A percentile compares a stretch with the other conserved stretches of the same genome.
phyloP scores from a whole-genome alignment of 208 protist genomes.

The Novymonas esmeraldas region DNA sequence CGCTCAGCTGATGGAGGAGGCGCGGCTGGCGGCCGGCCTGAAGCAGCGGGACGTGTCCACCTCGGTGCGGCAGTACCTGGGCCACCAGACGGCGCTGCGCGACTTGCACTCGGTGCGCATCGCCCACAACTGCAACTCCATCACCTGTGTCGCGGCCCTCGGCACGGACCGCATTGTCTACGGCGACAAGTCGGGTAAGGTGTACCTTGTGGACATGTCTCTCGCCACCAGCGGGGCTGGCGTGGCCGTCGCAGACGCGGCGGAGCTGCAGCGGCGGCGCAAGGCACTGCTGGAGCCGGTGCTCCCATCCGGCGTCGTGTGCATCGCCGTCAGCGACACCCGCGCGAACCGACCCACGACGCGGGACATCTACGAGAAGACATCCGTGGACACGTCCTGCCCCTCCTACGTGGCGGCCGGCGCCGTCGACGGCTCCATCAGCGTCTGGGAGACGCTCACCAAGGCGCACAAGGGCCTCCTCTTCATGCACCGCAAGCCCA shows the following conservation, averaged over 20 bases:
- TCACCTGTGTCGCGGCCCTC: conserved; percentile 80
- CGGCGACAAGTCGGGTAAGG: conserved; percentile 87
- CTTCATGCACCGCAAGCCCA: conserved; percentile 79
- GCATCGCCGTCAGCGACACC: conserved; percentile 85
- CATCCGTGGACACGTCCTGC: conserved; percentile 74
- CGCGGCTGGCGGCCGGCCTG: conserved; percentile 70
- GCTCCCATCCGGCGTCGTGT: conserved; percentile 63
- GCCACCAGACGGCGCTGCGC: conserved; percentile 12
- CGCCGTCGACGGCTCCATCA: conserved; percentile 76
- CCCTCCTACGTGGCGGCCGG: conserved; percentile 86
- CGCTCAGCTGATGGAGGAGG: conserved; percentile 80
- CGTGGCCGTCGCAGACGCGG: conserved; percentile 6
- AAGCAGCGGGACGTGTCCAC: conserved; percentile 67
- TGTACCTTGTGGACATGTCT: conserved; percentile 67
- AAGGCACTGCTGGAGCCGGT: conserved; percentile 70
- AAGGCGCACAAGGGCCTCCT: conserved; percentile 74
- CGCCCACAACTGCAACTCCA: conserved; percentile 85
- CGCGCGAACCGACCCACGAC: conserved; percentile 54
- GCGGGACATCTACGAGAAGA: conserved; percentile 81
- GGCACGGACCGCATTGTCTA: conserved; percentile 66
- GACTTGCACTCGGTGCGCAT: conserved; percentile 48
- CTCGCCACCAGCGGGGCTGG: conserved; percentile 18
- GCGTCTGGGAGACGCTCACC: conserved; percentile 79
- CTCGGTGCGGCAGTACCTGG: conserved; percentile 47
- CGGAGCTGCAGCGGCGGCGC: conserved; percentile 28